Evolutionary conservation across 441 rosid genomes (phyloP).

Genomic region (Corymbia citriodora): DNA sequence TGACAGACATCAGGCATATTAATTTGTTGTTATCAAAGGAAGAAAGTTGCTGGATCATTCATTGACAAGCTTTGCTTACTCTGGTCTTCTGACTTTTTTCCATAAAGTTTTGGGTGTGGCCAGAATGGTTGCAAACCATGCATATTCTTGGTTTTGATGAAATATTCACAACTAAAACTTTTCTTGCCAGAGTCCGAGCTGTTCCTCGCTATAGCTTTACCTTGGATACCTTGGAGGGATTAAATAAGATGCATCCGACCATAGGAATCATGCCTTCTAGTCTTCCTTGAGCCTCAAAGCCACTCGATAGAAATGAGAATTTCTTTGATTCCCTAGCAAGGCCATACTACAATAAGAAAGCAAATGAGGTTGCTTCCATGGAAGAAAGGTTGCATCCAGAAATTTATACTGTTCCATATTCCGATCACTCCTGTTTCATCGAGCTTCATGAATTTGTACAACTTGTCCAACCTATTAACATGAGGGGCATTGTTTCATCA

Average conservation of each 20-base stretch:
- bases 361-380: neutral
- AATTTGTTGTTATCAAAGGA: neutral
- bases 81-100: neutral
- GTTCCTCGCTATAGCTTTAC: constrained; percentile 81
- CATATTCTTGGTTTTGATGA: constrained; percentile 66
- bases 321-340: constrained; percentile 32
- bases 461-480: constrained; percentile 48
- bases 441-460: constrained; percentile 63
- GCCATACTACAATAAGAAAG: constrained; percentile 15
- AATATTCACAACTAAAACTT: constrained; percentile 62
- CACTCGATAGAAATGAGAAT: constrained; percentile 25
- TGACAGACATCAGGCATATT: neutral
- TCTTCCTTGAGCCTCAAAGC: constrained; percentile 58
- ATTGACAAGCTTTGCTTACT: neutral
- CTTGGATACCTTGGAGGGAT: constrained; percentile 52
- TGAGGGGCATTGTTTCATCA: constrained; percentile 65
- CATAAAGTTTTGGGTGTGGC: constrained; percentile 87
- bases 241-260: constrained; percentile 53
- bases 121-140: constrained; percentile 76
- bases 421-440: constrained; percentile 62
- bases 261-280: constrained; percentile 88
- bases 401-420: constrained; percentile 58
- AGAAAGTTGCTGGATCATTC: neutral
- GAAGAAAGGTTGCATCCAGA: constrained; percentile 34
- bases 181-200: constrained; percentile 62